Base-by-base conservation (phyloP, 495 filamentous ascomycete species). In the Trichocladium antarcticum region DNA sequence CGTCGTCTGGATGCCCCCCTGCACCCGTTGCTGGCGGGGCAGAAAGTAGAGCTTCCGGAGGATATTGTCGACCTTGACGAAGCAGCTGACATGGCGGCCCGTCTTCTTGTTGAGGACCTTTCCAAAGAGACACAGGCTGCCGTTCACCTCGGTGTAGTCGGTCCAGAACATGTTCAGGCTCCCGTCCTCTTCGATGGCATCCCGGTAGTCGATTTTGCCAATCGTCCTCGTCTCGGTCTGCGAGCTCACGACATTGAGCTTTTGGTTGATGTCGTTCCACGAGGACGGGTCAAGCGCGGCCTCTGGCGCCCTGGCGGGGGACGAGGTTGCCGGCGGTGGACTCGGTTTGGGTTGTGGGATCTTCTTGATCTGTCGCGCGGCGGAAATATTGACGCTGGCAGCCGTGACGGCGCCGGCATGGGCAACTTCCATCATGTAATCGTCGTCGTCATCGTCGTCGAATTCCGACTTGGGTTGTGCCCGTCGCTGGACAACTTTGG, bases 11-110 rank as follows among this genome's bases (percentile, higher is more conserved):
- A 74, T 71, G 14, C 82, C 84, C 48, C 79, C 67, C 56, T 74
- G 57, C 32, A 73, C 50, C 6, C 69, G 66, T 51, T 80, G 66
- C 55, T 88, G 76, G 45, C 90, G 82, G 5, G 92, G 92, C 21
- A 97, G 75, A 60, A 98, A 98, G 64, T 81, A 97, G 2, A 98
- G 73, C 54, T 95, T 98, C 38, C 92, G 79, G 17, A 93, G 65
- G 47, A 98, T 86, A 52, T 95, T 95, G 72, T 98, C 90, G 29
- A 98, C 74, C 61, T 97, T 98, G 62, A 95, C 78, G 57, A 98
- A 97, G 47, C 90, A 93, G 67, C 89, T 96, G 28, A 87, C 82
- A 62, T 82, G 88, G 28, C 68, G 70, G 29, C 78, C 81, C 20
- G 76, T 84, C 53, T 81, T 83, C 66, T 90, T 95, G 65, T 96